Percentiles rank a stretch among this genome's conserved stretches.
Conservation (phyloP, 2,329 filamentous ascomycete species). For the Phyllosticta capitalensis region DNA sequence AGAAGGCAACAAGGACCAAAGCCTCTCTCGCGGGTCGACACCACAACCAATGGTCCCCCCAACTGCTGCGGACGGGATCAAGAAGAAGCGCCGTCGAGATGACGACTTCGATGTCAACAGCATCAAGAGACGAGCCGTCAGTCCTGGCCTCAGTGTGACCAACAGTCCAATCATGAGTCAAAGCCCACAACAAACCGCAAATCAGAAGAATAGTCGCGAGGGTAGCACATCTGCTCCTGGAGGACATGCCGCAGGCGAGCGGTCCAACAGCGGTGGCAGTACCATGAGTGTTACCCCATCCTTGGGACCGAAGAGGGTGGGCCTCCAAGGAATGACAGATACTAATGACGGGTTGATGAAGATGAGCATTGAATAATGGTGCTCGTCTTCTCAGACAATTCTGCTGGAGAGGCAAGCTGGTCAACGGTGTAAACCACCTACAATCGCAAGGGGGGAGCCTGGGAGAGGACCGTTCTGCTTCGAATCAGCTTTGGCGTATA, state of each 20-base stretch:
- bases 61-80: slow-evolving; percentile 32
- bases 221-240: slow-evolving; percentile 37
- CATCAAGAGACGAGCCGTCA: slow-evolving; percentile 87
- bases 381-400: background rate
- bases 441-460: too few species aligned
- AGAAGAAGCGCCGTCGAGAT: slow-evolving; percentile 68
- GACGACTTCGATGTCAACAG: slow-evolving; percentile 82
- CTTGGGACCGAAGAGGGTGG: slow-evolving; percentile 38
- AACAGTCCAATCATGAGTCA: slow-evolving; percentile 78
- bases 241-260: slow-evolving; percentile 42
- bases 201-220: slow-evolving; percentile 53
- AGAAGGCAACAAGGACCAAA: slow-evolving; percentile 3
- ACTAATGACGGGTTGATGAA: slow-evolving; percentile 94
- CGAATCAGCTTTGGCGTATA: background rate
- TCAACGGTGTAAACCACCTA: background rate
- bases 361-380: slow-evolving; percentile 88
- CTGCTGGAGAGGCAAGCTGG: background rate
- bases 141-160: slow-evolving; percentile 80
- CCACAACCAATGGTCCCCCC: slow-evolving; percentile 28
- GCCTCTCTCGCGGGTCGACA: slow-evolving; percentile 26
- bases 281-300: slow-evolving; percentile 34
- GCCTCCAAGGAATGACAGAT: slow-evolving; percentile 82
- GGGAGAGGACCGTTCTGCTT: background rate
- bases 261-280: slow-evolving; percentile 39
- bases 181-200: slow-evolving; percentile 66